These are phyloP conservation scores for Fremontodendron californicum DNA, from an alignment of 345 rosid genomes.

Conservation along the genomic window DNA sequence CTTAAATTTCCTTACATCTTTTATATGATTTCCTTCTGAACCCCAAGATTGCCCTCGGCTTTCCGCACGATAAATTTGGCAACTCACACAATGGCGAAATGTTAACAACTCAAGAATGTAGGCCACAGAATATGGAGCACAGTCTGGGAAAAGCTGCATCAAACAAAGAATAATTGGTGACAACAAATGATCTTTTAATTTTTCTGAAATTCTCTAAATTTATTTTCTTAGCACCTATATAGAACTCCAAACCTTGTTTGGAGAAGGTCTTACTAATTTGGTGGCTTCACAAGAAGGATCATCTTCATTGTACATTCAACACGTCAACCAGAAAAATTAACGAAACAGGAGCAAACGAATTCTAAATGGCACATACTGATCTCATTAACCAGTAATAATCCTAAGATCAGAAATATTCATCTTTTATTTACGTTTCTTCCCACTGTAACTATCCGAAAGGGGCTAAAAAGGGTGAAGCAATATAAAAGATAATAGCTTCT, in stretches of 20 bases:
- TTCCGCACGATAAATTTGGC: conserved; percentile 67
- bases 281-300: neutral
- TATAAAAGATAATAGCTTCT: neutral
- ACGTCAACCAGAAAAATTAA: neutral
- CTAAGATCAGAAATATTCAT: neutral
- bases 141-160: conserved; percentile 81
- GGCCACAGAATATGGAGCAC: conserved; percentile 81
- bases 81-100: conserved; percentile 79
- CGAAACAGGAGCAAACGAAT: neutral
- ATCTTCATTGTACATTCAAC: neutral
- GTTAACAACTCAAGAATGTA: conserved; percentile 79
- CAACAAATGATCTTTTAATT: neutral
- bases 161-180: neutral
- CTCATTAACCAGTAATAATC: neutral
- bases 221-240: neutral
- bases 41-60: conserved; percentile 77
- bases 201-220: neutral
- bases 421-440: neutral
- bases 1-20: conserved; percentile 42
- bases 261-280: neutral
- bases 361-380: neutral
- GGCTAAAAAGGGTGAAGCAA: neutral
- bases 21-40: conserved; percentile 67
- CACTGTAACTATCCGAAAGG: neutral
- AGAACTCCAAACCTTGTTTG: neutral